phyloP scores from a whole-genome alignment of 345 rosid genomes.

The Eucalyptus viminalis region DNA sequence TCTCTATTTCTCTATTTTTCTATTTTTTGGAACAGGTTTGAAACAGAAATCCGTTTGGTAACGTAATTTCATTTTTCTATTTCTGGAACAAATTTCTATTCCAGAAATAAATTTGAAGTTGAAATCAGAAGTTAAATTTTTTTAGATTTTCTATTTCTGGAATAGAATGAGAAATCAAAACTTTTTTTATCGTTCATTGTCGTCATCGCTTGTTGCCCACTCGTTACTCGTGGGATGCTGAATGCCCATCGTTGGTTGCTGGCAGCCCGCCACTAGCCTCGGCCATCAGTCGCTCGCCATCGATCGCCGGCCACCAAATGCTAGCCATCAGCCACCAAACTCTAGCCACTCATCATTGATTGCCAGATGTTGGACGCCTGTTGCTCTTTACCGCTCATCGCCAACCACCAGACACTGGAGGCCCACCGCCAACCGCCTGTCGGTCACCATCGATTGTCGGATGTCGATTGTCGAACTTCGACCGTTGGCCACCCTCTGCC shows the following conservation, averaged over 20 bases:
- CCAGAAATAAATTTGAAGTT: fast-evolving
- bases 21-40: fast-evolving
- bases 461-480: fast-evolving
- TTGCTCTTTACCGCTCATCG: fast-evolving
- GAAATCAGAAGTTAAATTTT: no score
- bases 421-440: fast-evolving
- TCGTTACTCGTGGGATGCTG: fast-evolving
- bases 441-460: fast-evolving
- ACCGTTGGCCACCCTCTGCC: fast-evolving
- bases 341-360: fast-evolving
- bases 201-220: fast-evolving
- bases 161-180: no score
- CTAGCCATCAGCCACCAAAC: no score
- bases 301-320: fast-evolving
- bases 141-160: fast-evolving
- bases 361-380: fast-evolving
- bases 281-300: fast-evolving
- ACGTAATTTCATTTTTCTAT: no score
- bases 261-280: fast-evolving
- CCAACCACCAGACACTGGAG: no score
- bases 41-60: fast-evolving
- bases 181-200: no score
- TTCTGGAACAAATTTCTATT: fast-evolving
- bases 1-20: no score
- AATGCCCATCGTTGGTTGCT: fast-evolving